A percentile compares a stretch with the other conserved stretches of the same genome.
Conservation (phyloP, 352 stramenopile genomes). For the Globisporangium mamillatum region DNA sequence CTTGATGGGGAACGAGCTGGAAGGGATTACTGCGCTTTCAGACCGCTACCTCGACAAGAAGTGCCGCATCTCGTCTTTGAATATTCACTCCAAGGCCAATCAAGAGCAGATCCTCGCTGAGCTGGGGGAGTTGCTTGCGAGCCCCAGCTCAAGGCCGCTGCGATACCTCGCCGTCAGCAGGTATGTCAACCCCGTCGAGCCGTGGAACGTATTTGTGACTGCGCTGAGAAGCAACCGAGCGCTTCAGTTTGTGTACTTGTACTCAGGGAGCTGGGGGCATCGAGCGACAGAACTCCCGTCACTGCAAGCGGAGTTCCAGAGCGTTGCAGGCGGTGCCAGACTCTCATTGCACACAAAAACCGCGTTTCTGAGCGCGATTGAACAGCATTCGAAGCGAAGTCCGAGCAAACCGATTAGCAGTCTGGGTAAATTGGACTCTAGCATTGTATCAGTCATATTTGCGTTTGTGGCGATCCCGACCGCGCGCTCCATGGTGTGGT, state of each 20-base stretch:
- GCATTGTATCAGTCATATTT: constrained; percentile 7
- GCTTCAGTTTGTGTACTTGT: constrained; percentile 8
- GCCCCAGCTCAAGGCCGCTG: constrained; percentile 16
- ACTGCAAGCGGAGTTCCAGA: constrained; percentile 18
- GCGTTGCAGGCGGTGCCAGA: not conserved
- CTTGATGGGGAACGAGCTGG: constrained; percentile 16
- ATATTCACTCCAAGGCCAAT: constrained; percentile 15
- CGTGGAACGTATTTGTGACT: not conserved
- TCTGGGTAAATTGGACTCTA: not conserved
- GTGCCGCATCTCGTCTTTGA: constrained; percentile 20
- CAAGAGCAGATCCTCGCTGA: constrained; percentile 16
- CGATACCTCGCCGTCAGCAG: constrained; percentile 16
- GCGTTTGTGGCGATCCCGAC: constrained; percentile 12
- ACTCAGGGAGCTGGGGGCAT: not conserved
- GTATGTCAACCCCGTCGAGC: not conserved
- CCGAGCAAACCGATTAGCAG: not conserved
- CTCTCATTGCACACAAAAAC: constrained; percentile 18
- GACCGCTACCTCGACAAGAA: constrained; percentile 10
- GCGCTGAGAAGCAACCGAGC: not conserved
- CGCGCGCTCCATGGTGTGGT: not conserved
- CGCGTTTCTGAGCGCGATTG: constrained; percentile 29
- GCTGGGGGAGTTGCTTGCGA: constrained; percentile 15
- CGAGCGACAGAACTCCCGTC: not conserved
- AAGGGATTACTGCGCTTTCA: constrained; percentile 18
- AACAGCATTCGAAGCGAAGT: constrained; percentile 6